A percentile compares a stretch with the other conserved stretches of the same genome.
Evolutionary conservation across 2,329 filamentous ascomycete species (phyloP).

Genomic region (Ilyonectria mors-panacis): DNA sequence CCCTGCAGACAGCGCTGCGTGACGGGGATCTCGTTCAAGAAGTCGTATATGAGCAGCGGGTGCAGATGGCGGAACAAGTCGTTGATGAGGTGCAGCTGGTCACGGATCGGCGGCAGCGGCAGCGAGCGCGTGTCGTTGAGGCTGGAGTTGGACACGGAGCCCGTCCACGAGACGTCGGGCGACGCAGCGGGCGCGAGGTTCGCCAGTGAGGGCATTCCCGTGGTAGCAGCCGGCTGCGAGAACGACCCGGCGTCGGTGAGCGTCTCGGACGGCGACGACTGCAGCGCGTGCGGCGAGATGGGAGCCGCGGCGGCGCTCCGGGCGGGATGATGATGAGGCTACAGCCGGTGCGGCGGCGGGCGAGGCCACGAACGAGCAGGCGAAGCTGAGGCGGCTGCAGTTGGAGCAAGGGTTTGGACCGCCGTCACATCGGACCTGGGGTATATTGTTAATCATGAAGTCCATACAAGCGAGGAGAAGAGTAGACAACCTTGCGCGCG

Average conservation of each 20-base stretch:
- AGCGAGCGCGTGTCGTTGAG: neutral
- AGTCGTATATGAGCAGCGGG: constrained; percentile 46
- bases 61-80: constrained; percentile 47
- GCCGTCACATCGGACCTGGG: constrained; percentile 64
- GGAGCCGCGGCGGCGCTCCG: constrained; percentile 59
- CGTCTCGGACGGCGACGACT: too few species aligned
- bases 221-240: constrained; percentile 10
- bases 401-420: constrained; percentile 62
- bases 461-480: too few species aligned
- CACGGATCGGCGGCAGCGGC: constrained; percentile 27
- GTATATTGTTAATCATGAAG: constrained; percentile 33
- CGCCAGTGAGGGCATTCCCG: neutral
- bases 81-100: constrained; percentile 40
- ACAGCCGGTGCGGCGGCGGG: neutral
- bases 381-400: constrained; percentile 64
- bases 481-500: constrained; percentile 12
- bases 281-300: too few species aligned
- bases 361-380: constrained; percentile 57
- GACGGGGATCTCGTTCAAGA: constrained; percentile 64
- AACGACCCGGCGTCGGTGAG: too few species aligned
- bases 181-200: neutral
- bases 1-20: constrained; percentile 66
- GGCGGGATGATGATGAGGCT: constrained; percentile 47
- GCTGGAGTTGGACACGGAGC: constrained; percentile 1
- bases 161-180: neutral